phyloP scores from a whole-genome alignment of 2,329 filamentous ascomycete genomes.

The Cercospora zeina region DNA sequence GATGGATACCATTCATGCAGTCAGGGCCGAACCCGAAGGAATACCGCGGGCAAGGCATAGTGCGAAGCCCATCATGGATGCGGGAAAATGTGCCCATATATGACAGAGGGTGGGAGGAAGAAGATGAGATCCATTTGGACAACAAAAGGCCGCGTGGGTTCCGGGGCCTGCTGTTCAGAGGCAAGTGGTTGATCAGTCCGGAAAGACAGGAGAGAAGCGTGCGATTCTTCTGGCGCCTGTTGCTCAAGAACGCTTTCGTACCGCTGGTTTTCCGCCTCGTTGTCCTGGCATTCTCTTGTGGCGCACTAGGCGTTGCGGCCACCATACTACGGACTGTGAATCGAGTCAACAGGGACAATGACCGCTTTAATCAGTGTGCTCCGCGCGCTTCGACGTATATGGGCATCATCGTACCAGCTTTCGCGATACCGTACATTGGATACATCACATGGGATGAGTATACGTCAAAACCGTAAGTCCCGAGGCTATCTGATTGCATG shows the following conservation, averaged over 20 bases:
- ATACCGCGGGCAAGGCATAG: constrained; percentile 37
- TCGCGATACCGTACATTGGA: constrained; percentile 84
- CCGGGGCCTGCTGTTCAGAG: constrained; percentile 34
- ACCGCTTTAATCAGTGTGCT: constrained; percentile 42
- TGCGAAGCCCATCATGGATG: constrained; percentile 50
- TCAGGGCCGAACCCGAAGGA: constrained; percentile 41
- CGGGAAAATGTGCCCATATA: constrained; percentile 52
- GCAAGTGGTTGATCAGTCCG: constrained; percentile 48
- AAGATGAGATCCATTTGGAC: constrained; percentile 47
- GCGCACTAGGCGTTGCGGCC: constrained; percentile 75
- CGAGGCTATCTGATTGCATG: neutral
- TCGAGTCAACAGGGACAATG: constrained; percentile 42
- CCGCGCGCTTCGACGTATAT: constrained; percentile 71
- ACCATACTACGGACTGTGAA: constrained; percentile 63
- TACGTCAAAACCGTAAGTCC: constrained; percentile 72
- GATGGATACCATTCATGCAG: constrained; percentile 43
- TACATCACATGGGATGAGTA: constrained; percentile 98
- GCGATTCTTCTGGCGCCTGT: constrained; percentile 51
- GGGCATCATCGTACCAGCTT: constrained; percentile 82
- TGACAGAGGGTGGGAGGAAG: constrained; percentile 55
- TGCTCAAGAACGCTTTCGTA: constrained; percentile 80
- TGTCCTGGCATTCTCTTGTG: constrained; percentile 78
- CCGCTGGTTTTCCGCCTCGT: constrained; percentile 79
- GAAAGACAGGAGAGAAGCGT: constrained; percentile 40
- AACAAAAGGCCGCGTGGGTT: constrained; percentile 47